These are phyloP conservation scores for Cantharellus cinnabarinus DNA, from an alignment of 768 basidiomycete genomes.

Conservation along the genomic window DNA sequence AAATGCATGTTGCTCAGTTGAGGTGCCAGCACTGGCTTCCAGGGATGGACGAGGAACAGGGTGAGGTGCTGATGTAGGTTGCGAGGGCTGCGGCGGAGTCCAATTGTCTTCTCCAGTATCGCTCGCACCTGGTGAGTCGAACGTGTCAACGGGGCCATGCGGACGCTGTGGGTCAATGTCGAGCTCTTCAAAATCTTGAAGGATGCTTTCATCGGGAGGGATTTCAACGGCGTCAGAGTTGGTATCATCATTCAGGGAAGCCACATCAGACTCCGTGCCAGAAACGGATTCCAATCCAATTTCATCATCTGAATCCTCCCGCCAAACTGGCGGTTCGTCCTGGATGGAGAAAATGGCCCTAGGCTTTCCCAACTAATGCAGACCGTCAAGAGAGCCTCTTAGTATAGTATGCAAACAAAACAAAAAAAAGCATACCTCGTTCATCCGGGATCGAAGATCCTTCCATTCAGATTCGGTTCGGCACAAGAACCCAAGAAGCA, in stretches of 20 bases:
- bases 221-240: neutral
- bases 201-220: no score
- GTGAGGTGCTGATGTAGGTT: no score
- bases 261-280: constrained; percentile 27
- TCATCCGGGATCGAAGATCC: constrained; percentile 53
- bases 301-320: constrained; percentile 37
- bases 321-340: constrained; percentile 73
- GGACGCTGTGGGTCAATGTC: no score
- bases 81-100: no score
- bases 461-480: constrained; percentile 68
- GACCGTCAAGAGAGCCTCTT: neutral
- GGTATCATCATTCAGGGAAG: neutral
- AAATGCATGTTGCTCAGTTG: no score
- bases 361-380: constrained; percentile 24
- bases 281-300: constrained; percentile 72
- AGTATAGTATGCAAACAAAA: neutral
- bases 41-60: no score
- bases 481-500: constrained; percentile 86
- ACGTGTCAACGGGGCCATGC: no score
- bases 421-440: constrained; percentile 33
- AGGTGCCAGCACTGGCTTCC: no score
- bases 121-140: no score
- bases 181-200: no score
- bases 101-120: no score
- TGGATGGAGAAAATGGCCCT: constrained; percentile 70